Evolutionary conservation across 2,329 filamentous ascomycete genomes (phyloP), one percentile per base, ranked within the genome.

Genomic region (Xylariaceae sp.): DNA sequence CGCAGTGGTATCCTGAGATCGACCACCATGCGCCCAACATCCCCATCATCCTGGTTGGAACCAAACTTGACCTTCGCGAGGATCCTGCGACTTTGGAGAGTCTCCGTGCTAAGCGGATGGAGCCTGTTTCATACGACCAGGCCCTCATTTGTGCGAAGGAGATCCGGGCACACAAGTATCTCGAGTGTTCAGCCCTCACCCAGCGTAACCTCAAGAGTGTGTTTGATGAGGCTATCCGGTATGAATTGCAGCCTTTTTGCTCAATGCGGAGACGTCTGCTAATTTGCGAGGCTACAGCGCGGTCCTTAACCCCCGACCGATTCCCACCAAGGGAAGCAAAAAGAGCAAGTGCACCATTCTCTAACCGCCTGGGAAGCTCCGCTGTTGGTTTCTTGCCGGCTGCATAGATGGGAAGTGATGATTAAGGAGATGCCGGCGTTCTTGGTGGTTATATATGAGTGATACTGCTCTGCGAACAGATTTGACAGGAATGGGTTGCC

Each of bases 171-270:
- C 86, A 92, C 69, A 97, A 96, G 70, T 98, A 98, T 68, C 76
- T 97, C 29, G 92, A 98, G 69, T 98, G 92, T 70, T 97, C 92
- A 36, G 92, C 92, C 33, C 72, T 98, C 52, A 98, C 92, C 26
- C 92, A 97, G 72, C 76, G 90, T 59, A 96, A 96, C 65, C 68
- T 98, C 55, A 98, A 98, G 81, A 94, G 88, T 57, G 92, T 98
- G 34, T 98, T 98, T 61, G 92, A 98, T 60, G 90, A 96, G 68
- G 92, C 92, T 23, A 98, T 98, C 61, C 83, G 92, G 92, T 97
- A 70, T 55, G 83, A 68, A 27, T 6, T 41, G 52, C 56, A 40
- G 57, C 51, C 49, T 47, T 50, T 40, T 50, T 43, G 40, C 57
- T 61, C 40, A 23, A 26, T 4, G 9, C 21, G 11, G 9, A 23